Percentiles rank a stretch among this genome's conserved stretches.
Conservation (phyloP, 345 rosid genomes). For the Limnanthes douglasii region DNA sequence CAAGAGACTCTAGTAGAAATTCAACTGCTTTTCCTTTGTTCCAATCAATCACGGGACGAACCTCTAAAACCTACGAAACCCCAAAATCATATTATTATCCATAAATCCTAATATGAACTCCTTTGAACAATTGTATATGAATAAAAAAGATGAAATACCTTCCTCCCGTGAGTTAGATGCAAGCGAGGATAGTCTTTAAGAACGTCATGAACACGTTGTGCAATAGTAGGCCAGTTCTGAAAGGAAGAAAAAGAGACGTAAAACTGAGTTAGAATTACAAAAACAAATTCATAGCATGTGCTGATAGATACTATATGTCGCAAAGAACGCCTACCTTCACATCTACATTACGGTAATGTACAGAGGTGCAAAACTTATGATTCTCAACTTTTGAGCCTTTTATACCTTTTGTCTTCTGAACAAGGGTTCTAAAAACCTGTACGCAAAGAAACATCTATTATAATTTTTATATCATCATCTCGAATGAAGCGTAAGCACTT, state of each 20-base stretch:
- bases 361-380: conserved; percentile 91
- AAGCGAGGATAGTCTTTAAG: conserved; percentile 69
- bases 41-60: conserved; percentile 94
- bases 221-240: conserved; percentile 73
- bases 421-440: conserved; percentile 79
- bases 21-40: conserved; percentile 92
- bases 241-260: conserved; percentile 2
- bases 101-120: background rate
- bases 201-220: conserved; percentile 76
- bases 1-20: conserved; percentile 80
- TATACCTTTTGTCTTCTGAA: conserved; percentile 49
- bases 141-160: conserved; percentile 22
- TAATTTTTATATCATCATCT: conserved; percentile 61
- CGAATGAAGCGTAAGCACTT: background rate
- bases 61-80: conserved; percentile 68
- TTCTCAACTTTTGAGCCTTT: conserved; percentile 84
- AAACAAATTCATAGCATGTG: background rate
- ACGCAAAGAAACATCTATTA: too few species aligned
- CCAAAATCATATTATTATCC: background rate
- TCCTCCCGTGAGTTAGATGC: conserved; percentile 80
- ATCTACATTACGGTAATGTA: conserved; percentile 96
- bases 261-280: background rate
- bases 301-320: too few species aligned
- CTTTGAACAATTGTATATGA: background rate
- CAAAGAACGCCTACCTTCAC: conserved; percentile 70